These are phyloP conservation scores for Fusarium sp. DNA, from an alignment of 2,329 filamentous ascomycete genomes.

Conservation along the genomic window DNA sequence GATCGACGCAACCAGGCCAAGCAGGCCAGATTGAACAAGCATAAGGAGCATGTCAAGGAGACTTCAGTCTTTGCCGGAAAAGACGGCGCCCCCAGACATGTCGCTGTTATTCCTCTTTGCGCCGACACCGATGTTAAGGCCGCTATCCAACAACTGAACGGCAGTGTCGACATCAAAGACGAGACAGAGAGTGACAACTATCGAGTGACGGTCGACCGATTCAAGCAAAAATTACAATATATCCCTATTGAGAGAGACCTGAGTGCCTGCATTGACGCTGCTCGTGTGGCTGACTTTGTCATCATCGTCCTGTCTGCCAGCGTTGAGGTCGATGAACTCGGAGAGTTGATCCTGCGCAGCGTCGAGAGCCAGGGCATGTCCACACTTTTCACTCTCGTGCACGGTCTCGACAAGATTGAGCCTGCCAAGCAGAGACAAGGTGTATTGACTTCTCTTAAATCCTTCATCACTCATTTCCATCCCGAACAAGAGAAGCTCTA, in stretches of 20 bases:
- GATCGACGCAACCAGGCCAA: conserved; percentile 94
- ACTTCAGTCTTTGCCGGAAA: conserved; percentile 84
- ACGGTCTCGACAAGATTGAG: conserved; percentile 80
- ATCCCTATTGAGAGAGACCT: conserved; percentile 78
- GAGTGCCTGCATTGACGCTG: conserved; percentile 81
- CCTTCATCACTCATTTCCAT: conserved; percentile 94
- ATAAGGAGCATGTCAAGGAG: conserved; percentile 81
- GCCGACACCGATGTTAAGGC: conserved; percentile 72
- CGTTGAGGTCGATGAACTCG: conserved; percentile 83
- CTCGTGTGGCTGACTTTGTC: conserved; percentile 89
- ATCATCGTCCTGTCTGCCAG: conserved; percentile 84
- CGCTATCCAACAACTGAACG: conserved; percentile 76
- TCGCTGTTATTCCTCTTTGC: conserved; percentile 88
- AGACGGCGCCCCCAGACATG: conserved; percentile 86
- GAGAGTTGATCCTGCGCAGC: conserved; percentile 84
- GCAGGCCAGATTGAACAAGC: conserved; percentile 85
- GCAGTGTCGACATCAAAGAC: conserved; percentile 79
- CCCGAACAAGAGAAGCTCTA: conserved; percentile 91
- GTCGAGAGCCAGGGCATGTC: conserved; percentile 95
- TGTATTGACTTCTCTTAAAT: conserved; percentile 83
- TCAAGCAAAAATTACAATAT: conserved; percentile 95
- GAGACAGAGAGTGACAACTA: conserved; percentile 68
- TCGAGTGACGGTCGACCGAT: conserved; percentile 81
- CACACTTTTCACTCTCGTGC: conserved; percentile 86
- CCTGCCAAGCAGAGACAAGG: conserved; percentile 80